A percentile compares a stretch with the other conserved stretches of the same genome.
Conservation (phyloP, 208 protist genomes). For the Trypanosomatidae sp. region DNA sequence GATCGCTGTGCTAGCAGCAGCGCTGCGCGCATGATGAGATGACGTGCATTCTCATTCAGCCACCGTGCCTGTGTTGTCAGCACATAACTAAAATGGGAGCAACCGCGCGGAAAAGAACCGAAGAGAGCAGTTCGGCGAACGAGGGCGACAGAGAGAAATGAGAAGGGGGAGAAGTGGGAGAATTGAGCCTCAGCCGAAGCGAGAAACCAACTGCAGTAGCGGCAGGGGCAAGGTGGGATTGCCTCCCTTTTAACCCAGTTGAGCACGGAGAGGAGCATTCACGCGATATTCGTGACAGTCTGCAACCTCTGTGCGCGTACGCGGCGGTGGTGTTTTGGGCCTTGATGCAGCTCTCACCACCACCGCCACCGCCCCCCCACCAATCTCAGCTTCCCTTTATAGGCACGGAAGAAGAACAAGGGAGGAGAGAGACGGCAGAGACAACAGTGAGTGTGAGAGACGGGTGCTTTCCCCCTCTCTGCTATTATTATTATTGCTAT, state of each 20-base stretch:
- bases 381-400: background rate
- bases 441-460: too few relatives aligned
- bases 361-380: background rate
- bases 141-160: too few relatives aligned
- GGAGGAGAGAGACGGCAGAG: too few relatives aligned
- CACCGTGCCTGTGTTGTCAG: background rate
- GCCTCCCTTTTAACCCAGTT: background rate
- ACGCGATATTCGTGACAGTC: background rate
- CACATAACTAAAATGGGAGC: background rate
- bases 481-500: too few relatives aligned
- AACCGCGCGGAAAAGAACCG: too few relatives aligned
- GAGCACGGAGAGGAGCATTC: background rate
- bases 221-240: background rate
- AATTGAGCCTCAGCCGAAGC: background rate
- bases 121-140: too few relatives aligned
- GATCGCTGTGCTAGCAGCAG: background rate
- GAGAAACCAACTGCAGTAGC: background rate
- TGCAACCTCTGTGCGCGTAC: background rate
- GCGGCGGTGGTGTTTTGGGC: background rate
- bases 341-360: background rate
- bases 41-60: background rate
- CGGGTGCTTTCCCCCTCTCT: too few relatives aligned
- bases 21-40: conserved; percentile 1
- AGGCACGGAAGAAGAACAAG: too few relatives aligned
- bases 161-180: background rate